Base-by-base conservation (phyloP, 148 eudicot genomes). In the Linanthus parryae region DNA sequence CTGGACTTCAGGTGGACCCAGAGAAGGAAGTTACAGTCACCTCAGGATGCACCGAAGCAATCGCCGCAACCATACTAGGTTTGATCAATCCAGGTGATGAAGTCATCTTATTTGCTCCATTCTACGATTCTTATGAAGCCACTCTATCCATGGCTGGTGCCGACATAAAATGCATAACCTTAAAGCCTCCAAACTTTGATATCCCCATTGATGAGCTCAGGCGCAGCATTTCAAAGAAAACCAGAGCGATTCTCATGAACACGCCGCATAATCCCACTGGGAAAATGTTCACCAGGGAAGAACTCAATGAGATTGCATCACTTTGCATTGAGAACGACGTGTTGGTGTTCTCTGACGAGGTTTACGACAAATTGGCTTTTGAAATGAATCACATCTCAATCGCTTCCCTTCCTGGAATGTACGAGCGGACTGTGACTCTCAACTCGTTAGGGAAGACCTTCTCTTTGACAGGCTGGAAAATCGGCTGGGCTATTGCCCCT, bases 111-210 rank as follows among this genome's bases (percentile, higher is more conserved):
- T 88, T 94, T 57, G 96, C 99, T n/a, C 99, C 99, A 0, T 94
- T 94, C 56, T 94, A 94, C 50, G 99, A 94, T 63, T 88, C 99
- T 40, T 94, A 94, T 42, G 88, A 75, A 61, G 99, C 99, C 42
- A 84, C 96, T 7, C 84, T 94, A 15, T 88, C 99, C 10, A 94
- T 94, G 99, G 99, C 96, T 8, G 99, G 99, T 54, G 99, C 99
- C 24, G 61, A 80, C 53, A 37, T 88, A 46, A 88, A 76, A 57
- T 77, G 74, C 56, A 63, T 94, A 44, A 94, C 99, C 11, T 61
- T 94, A 40, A 59, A 72, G 23, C 95, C 99, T 18, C 96, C 96
- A 0, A 72, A 87, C 43, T 94, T 94, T 65, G 59, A 91, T 0
- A 42, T 94, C 2, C 96, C 96, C 12, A 69, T 94, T 20, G 88